Percentiles rank a stretch among this genome's conserved stretches.
These are phyloP conservation scores for Saccharomycopsis synnaedendra DNA, from an alignment of 805 yeast genomes.

Conservation along the genomic window DNA sequence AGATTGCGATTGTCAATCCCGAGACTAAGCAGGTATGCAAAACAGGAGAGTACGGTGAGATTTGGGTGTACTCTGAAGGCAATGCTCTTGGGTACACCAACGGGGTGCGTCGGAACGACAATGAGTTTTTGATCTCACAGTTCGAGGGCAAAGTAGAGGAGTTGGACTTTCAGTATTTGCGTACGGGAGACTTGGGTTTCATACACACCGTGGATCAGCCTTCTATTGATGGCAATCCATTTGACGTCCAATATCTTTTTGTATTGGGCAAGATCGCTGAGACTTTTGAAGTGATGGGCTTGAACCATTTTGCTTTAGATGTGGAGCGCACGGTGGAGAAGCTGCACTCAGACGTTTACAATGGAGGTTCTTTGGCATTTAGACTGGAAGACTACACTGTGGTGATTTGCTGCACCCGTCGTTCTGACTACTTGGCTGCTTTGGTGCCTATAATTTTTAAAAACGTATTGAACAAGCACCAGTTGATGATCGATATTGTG, in stretches of 20 bases:
- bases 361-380: slow-evolving; percentile 48
- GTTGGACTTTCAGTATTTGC: slow-evolving; percentile 54
- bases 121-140: slow-evolving; percentile 37
- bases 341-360: slow-evolving; percentile 31
- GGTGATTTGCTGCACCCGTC: slow-evolving; percentile 55
- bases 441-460: slow-evolving; percentile 77
- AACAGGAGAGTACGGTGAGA: slow-evolving; percentile 91
- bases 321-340: slow-evolving; percentile 59
- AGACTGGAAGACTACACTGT: slow-evolving; percentile 75
- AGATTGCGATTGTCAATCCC: slow-evolving; percentile 89
- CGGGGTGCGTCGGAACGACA: slow-evolving; percentile 25
- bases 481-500: slow-evolving; percentile 71
- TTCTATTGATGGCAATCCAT: slow-evolving; percentile 20
- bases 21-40: slow-evolving; percentile 72
- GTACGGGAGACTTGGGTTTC: slow-evolving; percentile 95
- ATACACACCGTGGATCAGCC: slow-evolving; percentile 51
- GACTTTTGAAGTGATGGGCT: slow-evolving; percentile 84
- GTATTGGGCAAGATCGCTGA: slow-evolving; percentile 77
- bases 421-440: slow-evolving; percentile 47
- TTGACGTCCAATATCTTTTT: slow-evolving; percentile 65
- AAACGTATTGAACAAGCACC: slow-evolving; percentile 68
- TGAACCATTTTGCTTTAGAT: slow-evolving; percentile 84
- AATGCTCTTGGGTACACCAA: slow-evolving; percentile 52
- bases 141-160: slow-evolving; percentile 55
- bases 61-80: slow-evolving; percentile 91